Evolutionary conservation across 2,329 filamentous ascomycete genomes (phyloP).

Genomic region (Aureobasidium sp.): DNA sequence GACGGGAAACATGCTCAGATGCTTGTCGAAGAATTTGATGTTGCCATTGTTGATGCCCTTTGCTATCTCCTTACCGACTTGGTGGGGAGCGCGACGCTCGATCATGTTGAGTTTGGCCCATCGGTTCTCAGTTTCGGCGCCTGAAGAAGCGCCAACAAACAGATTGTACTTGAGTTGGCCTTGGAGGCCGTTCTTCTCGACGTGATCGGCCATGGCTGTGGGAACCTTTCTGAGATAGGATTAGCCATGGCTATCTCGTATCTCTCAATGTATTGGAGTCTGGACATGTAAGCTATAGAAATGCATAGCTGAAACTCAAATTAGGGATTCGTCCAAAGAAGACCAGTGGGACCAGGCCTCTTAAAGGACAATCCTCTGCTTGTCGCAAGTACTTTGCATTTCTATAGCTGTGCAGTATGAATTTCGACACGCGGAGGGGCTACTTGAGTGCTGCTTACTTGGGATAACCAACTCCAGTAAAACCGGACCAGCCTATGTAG

Average conservation of each 20-base stretch:
- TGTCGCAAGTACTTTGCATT: background rate
- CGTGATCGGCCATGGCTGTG: slow-evolving; percentile 76
- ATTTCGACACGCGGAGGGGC: background rate
- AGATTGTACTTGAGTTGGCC: slow-evolving; percentile 79
- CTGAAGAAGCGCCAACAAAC: slow-evolving; percentile 84
- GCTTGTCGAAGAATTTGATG: slow-evolving; percentile 92
- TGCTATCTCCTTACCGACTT: slow-evolving; percentile 83
- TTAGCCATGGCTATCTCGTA: background rate
- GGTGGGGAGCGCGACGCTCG: slow-evolving; percentile 73
- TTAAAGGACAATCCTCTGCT: background rate
- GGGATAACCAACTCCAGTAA: slow-evolving; percentile 83
- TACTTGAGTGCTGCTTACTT: slow-evolving; percentile 49
- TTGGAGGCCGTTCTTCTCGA: slow-evolving; percentile 78
- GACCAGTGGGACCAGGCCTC: background rate
- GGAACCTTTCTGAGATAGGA: slow-evolving; percentile 62
- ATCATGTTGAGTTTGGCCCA: slow-evolving; percentile 92
- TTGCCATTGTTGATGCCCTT: slow-evolving; percentile 84
- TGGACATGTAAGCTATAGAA: background rate
- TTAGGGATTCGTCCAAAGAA: background rate
- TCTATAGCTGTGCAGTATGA: background rate
- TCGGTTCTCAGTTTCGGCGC: slow-evolving; percentile 83
- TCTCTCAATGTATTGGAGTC: background rate
- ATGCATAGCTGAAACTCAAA: background rate
- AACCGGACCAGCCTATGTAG: slow-evolving; percentile 89
- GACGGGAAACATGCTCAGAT: slow-evolving; percentile 84